A percentile compares a stretch with the other conserved stretches of the same genome.
phyloP scores from a whole-genome alignment of 495 filamentous ascomycete species.

The Xylaria venustula region DNA sequence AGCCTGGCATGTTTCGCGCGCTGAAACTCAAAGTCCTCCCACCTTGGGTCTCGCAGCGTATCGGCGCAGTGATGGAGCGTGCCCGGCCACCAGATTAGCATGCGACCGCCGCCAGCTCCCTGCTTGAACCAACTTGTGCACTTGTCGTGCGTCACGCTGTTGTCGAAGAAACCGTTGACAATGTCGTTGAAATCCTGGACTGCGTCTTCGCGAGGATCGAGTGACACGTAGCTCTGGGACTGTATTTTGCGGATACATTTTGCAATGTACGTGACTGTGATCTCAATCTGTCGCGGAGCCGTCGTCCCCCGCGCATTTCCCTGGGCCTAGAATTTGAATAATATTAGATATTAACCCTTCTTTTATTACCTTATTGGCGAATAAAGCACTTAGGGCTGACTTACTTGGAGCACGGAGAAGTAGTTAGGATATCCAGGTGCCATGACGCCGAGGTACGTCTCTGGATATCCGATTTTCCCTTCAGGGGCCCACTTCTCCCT shows the following conservation, averaged over 20 bases:
- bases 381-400: background rate
- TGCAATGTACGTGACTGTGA: conserved; percentile 52
- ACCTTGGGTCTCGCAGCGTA: conserved; percentile 50
- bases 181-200: conserved; percentile 56
- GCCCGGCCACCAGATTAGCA: conserved; percentile 49
- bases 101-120: conserved; percentile 29
- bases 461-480: conserved; percentile 47
- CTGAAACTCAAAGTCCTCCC: conserved; percentile 60
- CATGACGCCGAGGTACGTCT: conserved; percentile 54
- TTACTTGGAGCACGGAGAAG: conserved; percentile 39
- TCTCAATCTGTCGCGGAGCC: conserved; percentile 52
- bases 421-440: conserved; percentile 56
- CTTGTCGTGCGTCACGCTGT: conserved; percentile 53
- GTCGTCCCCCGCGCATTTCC: conserved; percentile 50
- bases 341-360: background rate
- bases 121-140: conserved; percentile 61
- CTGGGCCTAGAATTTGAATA: conserved; percentile 38
- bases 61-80: conserved; percentile 45
- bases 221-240: conserved; percentile 50
- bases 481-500: conserved; percentile 41
- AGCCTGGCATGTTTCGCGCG: conserved; percentile 38
- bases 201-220: conserved; percentile 46
- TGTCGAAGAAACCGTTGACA: conserved; percentile 51
- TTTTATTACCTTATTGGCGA: background rate
- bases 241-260: conserved; percentile 54